Evolutionary conservation across 176 grass and related monocot genomes (phyloP).

Genomic region (Oryza officinalis): DNA sequence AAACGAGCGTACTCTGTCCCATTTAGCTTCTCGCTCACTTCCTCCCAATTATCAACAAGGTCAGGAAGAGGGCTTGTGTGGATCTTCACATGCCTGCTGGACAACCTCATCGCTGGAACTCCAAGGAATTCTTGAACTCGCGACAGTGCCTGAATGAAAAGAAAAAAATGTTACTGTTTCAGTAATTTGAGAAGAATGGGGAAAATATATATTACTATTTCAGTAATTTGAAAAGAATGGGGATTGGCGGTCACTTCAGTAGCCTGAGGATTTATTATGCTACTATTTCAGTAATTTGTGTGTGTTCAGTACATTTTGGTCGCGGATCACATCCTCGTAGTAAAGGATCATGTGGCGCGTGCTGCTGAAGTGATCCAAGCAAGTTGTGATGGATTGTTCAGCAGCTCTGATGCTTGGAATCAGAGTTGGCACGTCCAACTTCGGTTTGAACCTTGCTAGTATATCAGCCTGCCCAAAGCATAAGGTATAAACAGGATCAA

Average conservation of each 20-base stretch:
- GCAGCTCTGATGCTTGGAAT: constrained; percentile 53
- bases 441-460: constrained; percentile 80
- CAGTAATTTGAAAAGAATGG: neutral
- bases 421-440: constrained; percentile 52
- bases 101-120: constrained; percentile 55
- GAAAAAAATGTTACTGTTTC: neutral
- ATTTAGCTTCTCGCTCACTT: constrained; percentile 52
- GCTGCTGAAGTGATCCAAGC: constrained; percentile 53
- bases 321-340: constrained; percentile 81
- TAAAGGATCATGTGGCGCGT: constrained; percentile 71
- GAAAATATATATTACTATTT: neutral
- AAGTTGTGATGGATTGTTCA: constrained; percentile 51
- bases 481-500: neutral
- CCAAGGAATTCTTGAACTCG: constrained; percentile 71
- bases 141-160: constrained; percentile 58
- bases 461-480: constrained; percentile 68
- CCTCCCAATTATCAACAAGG: constrained; percentile 69
- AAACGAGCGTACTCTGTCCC: constrained; percentile 67
- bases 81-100: constrained; percentile 83
- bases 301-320: constrained; percentile 47
- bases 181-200: neutral
- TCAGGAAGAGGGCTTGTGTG: constrained; percentile 65
- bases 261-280: neutral
- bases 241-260: neutral
- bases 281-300: too few relatives aligned